Evolutionary conservation across 345 rosid species (phyloP), one percentile per base, ranked within the genome.

Genomic region (Eucalyptus victrix): DNA sequence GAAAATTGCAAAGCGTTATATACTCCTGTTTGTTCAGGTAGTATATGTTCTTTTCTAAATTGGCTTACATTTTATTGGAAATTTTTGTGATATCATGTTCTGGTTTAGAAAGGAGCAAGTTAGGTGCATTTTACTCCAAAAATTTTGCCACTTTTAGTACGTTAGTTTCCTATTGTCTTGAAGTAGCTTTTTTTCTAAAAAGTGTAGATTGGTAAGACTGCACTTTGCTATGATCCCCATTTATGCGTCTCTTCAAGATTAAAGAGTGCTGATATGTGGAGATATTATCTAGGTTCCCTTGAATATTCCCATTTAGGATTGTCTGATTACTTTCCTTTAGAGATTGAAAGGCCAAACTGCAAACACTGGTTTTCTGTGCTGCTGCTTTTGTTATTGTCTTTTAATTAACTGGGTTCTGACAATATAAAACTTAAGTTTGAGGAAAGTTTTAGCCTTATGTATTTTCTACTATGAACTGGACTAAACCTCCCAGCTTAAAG

Each of bases 1-100:
- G 90, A 96, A 96, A 91, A 97, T 96, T 90, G 99, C 98, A 32
- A 97, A 97, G 92, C 90, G 95, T 58, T 95, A 97, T 87, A 96
- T 97, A 92, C 99, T 97, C 86, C 92, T 97, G 90, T 97, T 97
- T 94, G 96, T 97, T 89, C 97, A 97, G 99, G 99, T 96, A 89
- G 85, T 44, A 19, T 47, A 17, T 28, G 19, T 72, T 69, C 17
- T 17, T 42, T n/a, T 15, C 9, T 34, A 69, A 34, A 72, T 37
- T 0, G 15, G 13, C 81, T 72, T 72, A 34, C 44, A 72, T 34
- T 72, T 37, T 34, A 34, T 37, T 72, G 81, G 81, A 9, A 67
- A 19, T 10, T 72, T 65, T 34, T 34, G 44, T 18, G 8, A 37
- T 37, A 42, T 80, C 87, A 65, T 50, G 83, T 30, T 54, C 76